phyloP scores from a whole-genome alignment of 2,329 filamentous ascomycete genomes.

The Fusarium sp. region DNA sequence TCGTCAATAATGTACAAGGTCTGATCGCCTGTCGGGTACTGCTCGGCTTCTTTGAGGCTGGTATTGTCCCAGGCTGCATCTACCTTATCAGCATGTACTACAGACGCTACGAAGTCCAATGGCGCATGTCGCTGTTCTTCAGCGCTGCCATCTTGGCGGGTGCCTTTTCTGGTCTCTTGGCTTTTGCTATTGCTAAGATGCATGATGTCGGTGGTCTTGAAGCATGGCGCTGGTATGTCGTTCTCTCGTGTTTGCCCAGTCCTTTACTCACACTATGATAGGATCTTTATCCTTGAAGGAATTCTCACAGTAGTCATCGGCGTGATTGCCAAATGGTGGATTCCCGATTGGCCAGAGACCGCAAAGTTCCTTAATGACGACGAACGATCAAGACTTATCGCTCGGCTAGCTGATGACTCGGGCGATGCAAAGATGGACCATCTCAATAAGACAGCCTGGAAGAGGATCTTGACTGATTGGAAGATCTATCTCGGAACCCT shows the following conservation, averaged over 20 bases:
- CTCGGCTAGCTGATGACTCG: conserved; percentile 61
- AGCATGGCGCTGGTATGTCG: conserved; percentile 6
- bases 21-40: not conserved
- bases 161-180: not conserved
- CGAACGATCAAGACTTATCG: conserved; percentile 76
- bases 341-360: conserved; percentile 84
- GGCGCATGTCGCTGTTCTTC: conserved; percentile 10
- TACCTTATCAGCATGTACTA: conserved; percentile 19
- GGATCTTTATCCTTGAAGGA: conserved; percentile 77
- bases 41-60: not conserved
- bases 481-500: conserved; percentile 40
- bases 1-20: not conserved
- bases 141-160: not conserved
- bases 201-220: not conserved
- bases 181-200: conserved; percentile 7
- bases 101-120: conserved; percentile 5
- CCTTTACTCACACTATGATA: not conserved
- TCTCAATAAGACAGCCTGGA: conserved; percentile 63
- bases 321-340: conserved; percentile 71
- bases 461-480: conserved; percentile 67
- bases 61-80: not conserved
- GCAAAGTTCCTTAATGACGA: conserved; percentile 77
- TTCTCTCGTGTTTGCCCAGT: too few relatives aligned
- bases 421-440: conserved; percentile 16
- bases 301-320: conserved; percentile 75